Evolutionary conservation across 2,329 filamentous ascomycete species (phyloP).

Genomic region (Akanthomyces muscarius): DNA sequence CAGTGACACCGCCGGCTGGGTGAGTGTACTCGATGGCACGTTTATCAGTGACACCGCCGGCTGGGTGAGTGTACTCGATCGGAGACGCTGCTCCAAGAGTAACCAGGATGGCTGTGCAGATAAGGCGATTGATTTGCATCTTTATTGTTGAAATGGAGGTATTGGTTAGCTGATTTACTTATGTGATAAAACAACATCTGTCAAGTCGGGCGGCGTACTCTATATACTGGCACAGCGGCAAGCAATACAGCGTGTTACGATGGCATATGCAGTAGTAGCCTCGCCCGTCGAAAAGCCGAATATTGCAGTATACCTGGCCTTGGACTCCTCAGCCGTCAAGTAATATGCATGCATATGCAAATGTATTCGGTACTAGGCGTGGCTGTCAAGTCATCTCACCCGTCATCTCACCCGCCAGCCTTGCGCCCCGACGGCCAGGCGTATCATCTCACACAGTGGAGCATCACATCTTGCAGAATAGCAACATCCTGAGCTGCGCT

Average conservation of each 20-base stretch:
- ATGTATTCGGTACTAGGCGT: too few species aligned
- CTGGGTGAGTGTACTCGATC: background rate
- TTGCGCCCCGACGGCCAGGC: background rate
- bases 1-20: background rate
- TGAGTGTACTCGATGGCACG: background rate
- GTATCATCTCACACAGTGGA: too few species aligned
- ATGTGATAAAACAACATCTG: background rate
- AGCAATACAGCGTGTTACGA: too few species aligned
- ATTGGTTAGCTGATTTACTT: background rate
- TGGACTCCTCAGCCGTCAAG: too few species aligned
- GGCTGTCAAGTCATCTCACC: slow-evolving; percentile 7
- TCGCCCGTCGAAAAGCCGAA: too few species aligned
- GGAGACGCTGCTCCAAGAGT: background rate
- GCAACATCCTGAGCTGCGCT: too few species aligned
- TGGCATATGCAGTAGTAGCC: too few species aligned
- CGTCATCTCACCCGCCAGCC: slow-evolving; percentile 8
- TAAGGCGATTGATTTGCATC: slow-evolving; percentile 2
- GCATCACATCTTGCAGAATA: too few species aligned
- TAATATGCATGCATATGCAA: too few species aligned
- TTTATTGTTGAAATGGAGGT: background rate
- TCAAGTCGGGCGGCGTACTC: background rate
- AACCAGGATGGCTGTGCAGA: slow-evolving; percentile 7
- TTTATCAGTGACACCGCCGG: background rate
- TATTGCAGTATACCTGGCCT: too few species aligned
- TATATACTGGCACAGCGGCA: background rate